A percentile compares a stretch with the other conserved stretches of the same genome.
Evolutionary conservation across 768 basidiomycete genomes (phyloP).

Genomic region (Lanmaoa rubissima): DNA sequence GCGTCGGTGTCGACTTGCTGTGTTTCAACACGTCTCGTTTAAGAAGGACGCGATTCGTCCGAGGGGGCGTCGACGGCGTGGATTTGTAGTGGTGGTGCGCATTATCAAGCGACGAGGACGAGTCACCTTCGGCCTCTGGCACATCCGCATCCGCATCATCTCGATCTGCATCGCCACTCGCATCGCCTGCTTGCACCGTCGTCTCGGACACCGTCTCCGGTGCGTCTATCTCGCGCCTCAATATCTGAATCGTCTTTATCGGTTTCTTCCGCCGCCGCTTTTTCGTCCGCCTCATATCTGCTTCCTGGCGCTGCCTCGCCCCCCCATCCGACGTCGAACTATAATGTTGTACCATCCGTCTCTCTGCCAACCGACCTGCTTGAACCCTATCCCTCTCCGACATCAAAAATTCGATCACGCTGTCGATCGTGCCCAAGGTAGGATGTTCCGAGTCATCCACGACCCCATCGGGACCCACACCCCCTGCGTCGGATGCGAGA

Average conservation of each 20-base stretch:
- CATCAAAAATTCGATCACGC: constrained; percentile 72
- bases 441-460: constrained; percentile 45
- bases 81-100: constrained; percentile 21
- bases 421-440: constrained; percentile 70
- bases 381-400: constrained; percentile 62
- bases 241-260: constrained; percentile 27
- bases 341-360: constrained; percentile 26
- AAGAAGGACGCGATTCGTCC: constrained; percentile 18
- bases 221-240: constrained; percentile 22
- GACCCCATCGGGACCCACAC: constrained; percentile 24
- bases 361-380: constrained; percentile 37
- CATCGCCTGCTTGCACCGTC: constrained; percentile 23
- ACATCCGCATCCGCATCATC: constrained; percentile 16
- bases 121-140: constrained; percentile 22
- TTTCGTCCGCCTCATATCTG: constrained; percentile 38
- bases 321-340: constrained; percentile 38
- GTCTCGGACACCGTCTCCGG: constrained; percentile 24
- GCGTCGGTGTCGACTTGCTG: constrained; percentile 47
- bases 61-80: constrained; percentile 33
- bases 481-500: constrained; percentile 19
- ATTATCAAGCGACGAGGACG: constrained; percentile 30
- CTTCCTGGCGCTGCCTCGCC: constrained; percentile 37
- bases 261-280: constrained; percentile 41
- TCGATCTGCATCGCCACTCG: constrained; percentile 28
- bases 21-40: constrained; percentile 35